These are phyloP conservation scores for Coemansia sp. DNA, from an alignment of 192 early-diverging fungal species.

Conservation along the genomic window DNA sequence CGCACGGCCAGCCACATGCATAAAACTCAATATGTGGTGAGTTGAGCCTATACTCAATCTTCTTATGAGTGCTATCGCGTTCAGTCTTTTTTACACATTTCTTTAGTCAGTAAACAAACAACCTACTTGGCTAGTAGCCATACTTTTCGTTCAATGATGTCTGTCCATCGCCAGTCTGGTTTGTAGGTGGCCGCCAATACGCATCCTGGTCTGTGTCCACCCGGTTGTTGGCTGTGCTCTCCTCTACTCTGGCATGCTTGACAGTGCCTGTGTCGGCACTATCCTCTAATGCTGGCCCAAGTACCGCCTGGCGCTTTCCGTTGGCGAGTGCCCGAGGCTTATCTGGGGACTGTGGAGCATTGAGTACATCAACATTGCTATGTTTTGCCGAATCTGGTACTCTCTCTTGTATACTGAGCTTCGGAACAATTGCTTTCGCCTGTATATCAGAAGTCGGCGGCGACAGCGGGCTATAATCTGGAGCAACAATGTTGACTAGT, in stretches of 20 bases:
- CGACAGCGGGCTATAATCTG: slow-evolving; percentile 6
- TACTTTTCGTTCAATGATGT: slow-evolving; percentile 48
- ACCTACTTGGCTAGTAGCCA: slow-evolving; percentile 25
- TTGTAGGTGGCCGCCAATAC: slow-evolving; percentile 40
- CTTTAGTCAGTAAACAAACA: not conserved
- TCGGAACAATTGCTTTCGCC: not conserved
- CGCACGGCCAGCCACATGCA: not conserved
- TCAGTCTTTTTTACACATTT: not conserved
- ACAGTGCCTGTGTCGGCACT: not conserved
- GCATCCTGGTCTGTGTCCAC: slow-evolving; percentile 1
- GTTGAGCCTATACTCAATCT: not conserved
- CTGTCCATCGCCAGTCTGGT: slow-evolving; percentile 44
- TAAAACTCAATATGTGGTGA: not conserved
- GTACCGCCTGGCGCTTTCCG: not conserved
- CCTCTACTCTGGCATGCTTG: slow-evolving; percentile 4
- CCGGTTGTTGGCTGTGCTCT: not conserved
- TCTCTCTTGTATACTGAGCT: not conserved
- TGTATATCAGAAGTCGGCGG: not conserved
- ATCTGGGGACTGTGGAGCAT: not conserved
- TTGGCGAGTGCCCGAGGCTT: not conserved
- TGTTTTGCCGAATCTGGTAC: not conserved
- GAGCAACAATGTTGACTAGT: slow-evolving; percentile 32
- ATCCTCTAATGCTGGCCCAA: not conserved
- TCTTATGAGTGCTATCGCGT: slow-evolving; percentile 5
- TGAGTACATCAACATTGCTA: not conserved